phyloP scores from a whole-genome alignment of 768 basidiomycete genomes.

The Amanita molliuscula region DNA sequence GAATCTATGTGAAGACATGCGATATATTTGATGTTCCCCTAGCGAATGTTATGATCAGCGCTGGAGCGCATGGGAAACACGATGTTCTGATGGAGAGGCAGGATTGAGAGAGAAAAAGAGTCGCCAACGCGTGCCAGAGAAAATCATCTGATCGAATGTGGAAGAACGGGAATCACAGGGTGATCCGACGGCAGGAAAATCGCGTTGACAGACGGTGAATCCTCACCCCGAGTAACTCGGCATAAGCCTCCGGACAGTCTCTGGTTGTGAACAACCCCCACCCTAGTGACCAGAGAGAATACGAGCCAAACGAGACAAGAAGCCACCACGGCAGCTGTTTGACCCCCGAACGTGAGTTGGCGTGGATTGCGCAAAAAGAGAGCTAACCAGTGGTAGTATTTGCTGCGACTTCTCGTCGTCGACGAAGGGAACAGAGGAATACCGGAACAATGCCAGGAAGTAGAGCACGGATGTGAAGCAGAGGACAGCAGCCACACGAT shows the following conservation, averaged over 20 bases:
- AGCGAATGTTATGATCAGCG: neutral
- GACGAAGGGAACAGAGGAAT: conserved; percentile 45
- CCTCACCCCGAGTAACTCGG: conserved; percentile 48
- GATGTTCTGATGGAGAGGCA: neutral
- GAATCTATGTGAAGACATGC: neutral
- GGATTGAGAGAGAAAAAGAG: neutral
- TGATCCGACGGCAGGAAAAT: conserved; percentile 1
- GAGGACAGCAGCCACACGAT: conserved; percentile 38
- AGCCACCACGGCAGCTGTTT: conserved; percentile 77
- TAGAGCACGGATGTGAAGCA: conserved; percentile 37
- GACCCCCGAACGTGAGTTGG: neutral
- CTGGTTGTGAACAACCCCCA: conserved; percentile 63
- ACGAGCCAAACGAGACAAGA: conserved; percentile 70
- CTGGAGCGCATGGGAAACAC: neutral
- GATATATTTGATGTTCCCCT: neutral
- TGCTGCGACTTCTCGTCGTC: conserved; percentile 32
- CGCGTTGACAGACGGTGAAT: neutral
- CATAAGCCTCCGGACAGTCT: conserved; percentile 75
- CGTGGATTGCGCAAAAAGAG: neutral
- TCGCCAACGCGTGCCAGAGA: neutral
- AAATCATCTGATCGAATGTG: neutral
- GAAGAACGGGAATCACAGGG: neutral
- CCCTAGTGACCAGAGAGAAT: conserved; percentile 68
- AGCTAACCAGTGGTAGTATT: conserved; percentile 51
- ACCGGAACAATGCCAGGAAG: conserved; percentile 43